A percentile compares a stretch with the other conserved stretches of the same genome.
phyloP scores from a whole-genome alignment of 306 rosid genomes.

The Vachellia pachyceras region DNA sequence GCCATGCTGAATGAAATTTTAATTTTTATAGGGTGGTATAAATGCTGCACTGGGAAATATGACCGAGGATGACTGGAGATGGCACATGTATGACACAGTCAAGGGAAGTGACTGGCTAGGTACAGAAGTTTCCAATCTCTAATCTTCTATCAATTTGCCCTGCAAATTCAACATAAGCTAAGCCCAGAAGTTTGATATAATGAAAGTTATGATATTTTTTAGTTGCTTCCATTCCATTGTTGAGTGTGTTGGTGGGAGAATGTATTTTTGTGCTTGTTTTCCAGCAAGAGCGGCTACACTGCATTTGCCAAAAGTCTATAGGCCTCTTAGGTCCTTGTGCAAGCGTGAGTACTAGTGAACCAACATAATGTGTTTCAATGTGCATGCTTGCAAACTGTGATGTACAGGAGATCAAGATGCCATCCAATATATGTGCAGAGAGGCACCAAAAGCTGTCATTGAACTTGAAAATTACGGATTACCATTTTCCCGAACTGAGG shows the following conservation, averaged over 20 bases:
- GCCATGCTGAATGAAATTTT: slow-evolving; percentile 20
- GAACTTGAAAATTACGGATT: slow-evolving; percentile 91
- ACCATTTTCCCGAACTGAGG: slow-evolving; percentile 90
- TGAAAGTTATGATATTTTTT: slow-evolving; percentile 13
- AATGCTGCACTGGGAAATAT: slow-evolving; percentile 94
- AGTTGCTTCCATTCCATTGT: neutral
- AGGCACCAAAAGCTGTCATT: slow-evolving; percentile 95
- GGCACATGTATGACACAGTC: slow-evolving; percentile 98
- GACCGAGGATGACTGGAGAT: slow-evolving; percentile 97
- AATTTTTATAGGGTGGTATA: slow-evolving; percentile 76
- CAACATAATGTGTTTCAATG: neutral
- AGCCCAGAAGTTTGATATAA: neutral
- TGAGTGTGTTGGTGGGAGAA: slow-evolving; percentile 9
- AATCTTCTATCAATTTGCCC: slow-evolving; percentile 6
- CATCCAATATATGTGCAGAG: slow-evolving; percentile 94
- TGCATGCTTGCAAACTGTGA: slow-evolving; percentile 21
- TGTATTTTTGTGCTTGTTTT: slow-evolving; percentile 23
- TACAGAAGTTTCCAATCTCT: slow-evolving; percentile 32
- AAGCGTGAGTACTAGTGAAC: slow-evolving; percentile 21
- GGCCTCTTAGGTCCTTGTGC: slow-evolving; percentile 9
- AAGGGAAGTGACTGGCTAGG: slow-evolving; percentile 99
- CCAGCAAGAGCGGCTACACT: slow-evolving; percentile 25
- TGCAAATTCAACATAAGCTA: slow-evolving; percentile 2
- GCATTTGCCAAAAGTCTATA: slow-evolving; percentile 15
- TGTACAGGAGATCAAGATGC: slow-evolving; percentile 94